These are phyloP conservation scores for Hypoxylon perforatum DNA, from an alignment of 495 filamentous ascomycete genomes.

Conservation along the genomic window DNA sequence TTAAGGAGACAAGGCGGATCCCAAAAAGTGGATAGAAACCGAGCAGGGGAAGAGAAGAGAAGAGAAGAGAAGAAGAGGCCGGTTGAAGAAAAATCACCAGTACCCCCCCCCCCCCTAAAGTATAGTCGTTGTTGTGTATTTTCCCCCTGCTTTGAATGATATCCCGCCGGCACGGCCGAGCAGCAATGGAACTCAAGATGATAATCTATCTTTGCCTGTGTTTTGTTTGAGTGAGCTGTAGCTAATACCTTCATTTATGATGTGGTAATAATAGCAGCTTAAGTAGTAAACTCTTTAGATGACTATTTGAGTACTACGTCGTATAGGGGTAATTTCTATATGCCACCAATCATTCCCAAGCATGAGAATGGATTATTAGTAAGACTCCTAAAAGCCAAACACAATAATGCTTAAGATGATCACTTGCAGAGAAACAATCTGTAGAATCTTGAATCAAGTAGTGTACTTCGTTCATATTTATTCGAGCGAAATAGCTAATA, in stretches of 20 bases:
- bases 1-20: background rate
- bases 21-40: background rate
- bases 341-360: no score
- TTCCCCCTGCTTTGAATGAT: constrained; percentile 45
- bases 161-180: constrained; percentile 51
- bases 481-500: background rate
- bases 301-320: background rate
- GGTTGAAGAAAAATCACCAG: no score
- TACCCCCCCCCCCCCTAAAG: background rate
- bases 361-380: no score
- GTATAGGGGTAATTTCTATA: no score
- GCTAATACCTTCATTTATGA: no score
- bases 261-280: no score
- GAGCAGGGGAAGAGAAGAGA: background rate
- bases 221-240: background rate
- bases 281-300: background rate
- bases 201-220: constrained; percentile 1
- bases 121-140: constrained; percentile 30
- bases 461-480: background rate
- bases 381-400: no score
- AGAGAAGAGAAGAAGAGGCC: constrained; percentile 14
- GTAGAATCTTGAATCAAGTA: no score
- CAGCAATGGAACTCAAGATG: constrained; percentile 38
- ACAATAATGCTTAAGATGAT: no score
- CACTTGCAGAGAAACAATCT: no score